phyloP scores from a whole-genome alignment of 1,284 basidiomycete species.

The Fomitopsis schrenkii region DNA sequence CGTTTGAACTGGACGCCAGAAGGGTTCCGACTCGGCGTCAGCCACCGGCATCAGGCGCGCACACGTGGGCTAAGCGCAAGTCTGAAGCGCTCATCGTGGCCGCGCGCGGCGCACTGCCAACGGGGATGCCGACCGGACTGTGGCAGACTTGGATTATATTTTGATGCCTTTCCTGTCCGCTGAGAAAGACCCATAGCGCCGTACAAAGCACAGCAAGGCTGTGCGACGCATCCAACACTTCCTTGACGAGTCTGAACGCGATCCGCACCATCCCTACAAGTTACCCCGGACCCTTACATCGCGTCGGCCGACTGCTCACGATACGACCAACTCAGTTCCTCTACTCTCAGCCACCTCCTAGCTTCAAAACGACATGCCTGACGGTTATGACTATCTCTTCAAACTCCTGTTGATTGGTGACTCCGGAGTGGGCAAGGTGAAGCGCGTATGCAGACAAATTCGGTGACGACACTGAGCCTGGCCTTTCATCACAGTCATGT shows the following conservation, averaged over 20 bases:
- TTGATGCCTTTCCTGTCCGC: not conserved
- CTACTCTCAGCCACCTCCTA: not conserved
- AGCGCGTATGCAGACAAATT: not conserved
- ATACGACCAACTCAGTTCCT: not conserved
- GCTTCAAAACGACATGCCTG: slow-evolving; percentile 56
- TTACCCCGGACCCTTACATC: not conserved
- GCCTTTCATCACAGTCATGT: slow-evolving; percentile 72
- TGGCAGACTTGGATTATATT: not conserved
- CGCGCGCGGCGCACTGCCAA: no score
- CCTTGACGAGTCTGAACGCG: not conserved
- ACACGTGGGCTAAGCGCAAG: no score
- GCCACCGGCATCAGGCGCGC: no score
- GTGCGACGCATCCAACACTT: not conserved
- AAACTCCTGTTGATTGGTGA: slow-evolving; percentile 90
- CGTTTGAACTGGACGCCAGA: no score
- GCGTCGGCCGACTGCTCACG: not conserved
- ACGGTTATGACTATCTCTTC: slow-evolving; percentile 97
- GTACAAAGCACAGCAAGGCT: not conserved
- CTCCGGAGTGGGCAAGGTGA: slow-evolving; percentile 95
- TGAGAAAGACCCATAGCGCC: not conserved
- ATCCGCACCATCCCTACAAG: not conserved
- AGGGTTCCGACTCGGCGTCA: no score
- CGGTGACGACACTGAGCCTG: slow-evolving; percentile 13
- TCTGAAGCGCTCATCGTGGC: no score
- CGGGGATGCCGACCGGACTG: not conserved